Percentiles rank a stretch among this genome's conserved stretches.
Evolutionary conservation across 352 stramenopile species (phyloP).

Genomic region (Hyaloperonospora arabidopsidis): DNA sequence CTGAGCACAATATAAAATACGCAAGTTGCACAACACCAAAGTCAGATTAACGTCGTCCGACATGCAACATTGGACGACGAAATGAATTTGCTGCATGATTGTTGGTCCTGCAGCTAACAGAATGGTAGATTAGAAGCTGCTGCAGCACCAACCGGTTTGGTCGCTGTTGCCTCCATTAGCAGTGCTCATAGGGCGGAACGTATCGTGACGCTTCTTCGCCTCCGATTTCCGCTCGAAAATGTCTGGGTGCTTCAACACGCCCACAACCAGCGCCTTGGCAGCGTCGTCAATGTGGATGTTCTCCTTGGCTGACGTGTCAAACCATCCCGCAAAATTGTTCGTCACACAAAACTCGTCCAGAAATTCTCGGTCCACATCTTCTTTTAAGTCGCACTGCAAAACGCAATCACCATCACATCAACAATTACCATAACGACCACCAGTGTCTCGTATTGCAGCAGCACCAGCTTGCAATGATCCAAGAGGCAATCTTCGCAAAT

Average conservation of each 20-base stretch:
- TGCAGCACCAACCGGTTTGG: slow-evolving; percentile 77
- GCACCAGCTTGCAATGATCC: not conserved
- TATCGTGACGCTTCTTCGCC: slow-evolving; percentile 56
- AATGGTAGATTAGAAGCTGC: slow-evolving; percentile 55
- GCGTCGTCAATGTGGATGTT: slow-evolving; percentile 89
- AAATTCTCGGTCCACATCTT: slow-evolving; percentile 64
- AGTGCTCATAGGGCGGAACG: slow-evolving; percentile 63
- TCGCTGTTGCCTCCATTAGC: slow-evolving; percentile 31
- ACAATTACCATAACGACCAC: too few relatives aligned
- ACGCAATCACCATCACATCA: slow-evolving; percentile 4
- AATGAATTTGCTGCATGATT: too few relatives aligned
- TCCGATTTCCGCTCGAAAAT: slow-evolving; percentile 84
- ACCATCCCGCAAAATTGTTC: slow-evolving; percentile 89
- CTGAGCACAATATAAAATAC: not conserved
- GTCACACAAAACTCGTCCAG: slow-evolving; percentile 84
- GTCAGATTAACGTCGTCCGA: slow-evolving; percentile 15
- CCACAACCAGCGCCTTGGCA: slow-evolving; percentile 72
- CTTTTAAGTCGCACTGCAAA: slow-evolving; percentile 74
- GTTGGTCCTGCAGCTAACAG: not conserved
- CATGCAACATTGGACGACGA: too few relatives aligned
- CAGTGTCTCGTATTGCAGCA: not conserved
- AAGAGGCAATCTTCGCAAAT: not conserved
- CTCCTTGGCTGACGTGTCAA: slow-evolving; percentile 89
- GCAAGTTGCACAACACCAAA: slow-evolving; percentile 4
- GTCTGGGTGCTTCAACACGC: slow-evolving; percentile 72